Base-by-base conservation (phyloP, 768 basidiomycete species). In the Hygrophorus pudorinus region DNA sequence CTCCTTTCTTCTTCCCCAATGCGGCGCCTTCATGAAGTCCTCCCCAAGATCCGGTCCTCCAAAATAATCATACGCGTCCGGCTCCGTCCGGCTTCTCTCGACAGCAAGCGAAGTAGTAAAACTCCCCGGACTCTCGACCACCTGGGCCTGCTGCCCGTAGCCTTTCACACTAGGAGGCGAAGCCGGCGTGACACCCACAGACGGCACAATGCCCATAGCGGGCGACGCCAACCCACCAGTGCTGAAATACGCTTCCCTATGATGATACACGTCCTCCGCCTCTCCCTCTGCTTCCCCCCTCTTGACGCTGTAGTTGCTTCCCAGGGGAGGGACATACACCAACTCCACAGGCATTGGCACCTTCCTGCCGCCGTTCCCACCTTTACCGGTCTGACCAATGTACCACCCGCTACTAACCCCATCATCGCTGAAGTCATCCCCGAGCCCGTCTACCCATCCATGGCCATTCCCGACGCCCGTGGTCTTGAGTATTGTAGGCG, bases 401-500 rank as follows among this genome's bases (percentile, higher is more conserved):
- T 47, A 30, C 41, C 50, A 40, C 35, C 12, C 48, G 51, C 41
- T 50, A 51, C 56, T 57, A 45, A 58, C 57, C 39, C 39, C 48
- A 46, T 50, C 50, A 41, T 50, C 47, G 14, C 41, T 39, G 40
- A 13, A 14, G 48, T 49, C 42, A 43, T 34, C 14, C n/a, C 42
- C 39, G 43, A 14, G 38, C 18, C 32, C 37, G 39, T 31, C 18
- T 24, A 44, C 42, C 49, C 49, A 47, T 41, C 44, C 51, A 18
- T 40, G 47, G 14, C 46, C 51, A 40, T 76, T 73, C 5, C 70
- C 72, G 9, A 70, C 64, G 1, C 72, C 68, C 8, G 69, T 75
- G 13, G 87, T 87, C 67, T 98, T 99, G 51, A 98, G 71, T 37
- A 87, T 74, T 4, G 96, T 93, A 6, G 77, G 76, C 24, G 73